These are phyloP conservation scores for Thraustochytrium sp. DNA, from an alignment of 352 stramenopile genomes.

Conservation along the genomic window DNA sequence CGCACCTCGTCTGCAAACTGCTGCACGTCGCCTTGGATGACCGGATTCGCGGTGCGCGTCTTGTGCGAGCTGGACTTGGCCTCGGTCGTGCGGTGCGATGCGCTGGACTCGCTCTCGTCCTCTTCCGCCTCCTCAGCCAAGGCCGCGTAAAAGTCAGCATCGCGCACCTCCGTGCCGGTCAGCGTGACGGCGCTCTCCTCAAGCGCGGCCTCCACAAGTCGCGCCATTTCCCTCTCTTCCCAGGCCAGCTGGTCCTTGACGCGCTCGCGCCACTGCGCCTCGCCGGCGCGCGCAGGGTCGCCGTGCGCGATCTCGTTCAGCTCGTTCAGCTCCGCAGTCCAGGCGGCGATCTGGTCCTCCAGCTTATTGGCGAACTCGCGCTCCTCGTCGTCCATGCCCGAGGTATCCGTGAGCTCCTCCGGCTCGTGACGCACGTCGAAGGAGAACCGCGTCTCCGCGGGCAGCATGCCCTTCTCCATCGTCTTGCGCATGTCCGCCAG, in stretches of 20 bases:
- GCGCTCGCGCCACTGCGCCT: background rate
- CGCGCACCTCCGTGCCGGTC: background rate
- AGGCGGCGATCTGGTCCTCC: conserved; percentile 8
- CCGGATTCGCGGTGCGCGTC: background rate
- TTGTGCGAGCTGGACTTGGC: background rate
- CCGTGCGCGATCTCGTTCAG: background rate
- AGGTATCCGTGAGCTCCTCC: background rate
- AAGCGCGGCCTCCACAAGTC: background rate
- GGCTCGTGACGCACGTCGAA: background rate
- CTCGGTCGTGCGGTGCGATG: background rate
- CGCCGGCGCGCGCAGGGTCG: background rate
- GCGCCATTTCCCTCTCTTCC: background rate
- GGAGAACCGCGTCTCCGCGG: conserved; percentile 21
- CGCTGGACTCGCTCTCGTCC: conserved; percentile 2
- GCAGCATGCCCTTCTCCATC: background rate
- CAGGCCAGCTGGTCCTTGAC: conserved; percentile 12
- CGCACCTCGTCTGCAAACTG: conserved; percentile 5
- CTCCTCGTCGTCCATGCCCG: conserved; percentile 34
- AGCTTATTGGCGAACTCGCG: conserved; percentile 36
- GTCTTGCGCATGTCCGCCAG: conserved; percentile 31
- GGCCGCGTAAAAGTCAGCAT: background rate
- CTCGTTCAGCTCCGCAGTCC: background rate
- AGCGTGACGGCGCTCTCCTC: background rate
- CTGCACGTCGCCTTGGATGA: background rate
- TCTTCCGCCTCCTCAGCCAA: background rate